Conservation (phyloP, 2,329 filamentous ascomycete species). For the Ophiostoma populinum region DNA sequence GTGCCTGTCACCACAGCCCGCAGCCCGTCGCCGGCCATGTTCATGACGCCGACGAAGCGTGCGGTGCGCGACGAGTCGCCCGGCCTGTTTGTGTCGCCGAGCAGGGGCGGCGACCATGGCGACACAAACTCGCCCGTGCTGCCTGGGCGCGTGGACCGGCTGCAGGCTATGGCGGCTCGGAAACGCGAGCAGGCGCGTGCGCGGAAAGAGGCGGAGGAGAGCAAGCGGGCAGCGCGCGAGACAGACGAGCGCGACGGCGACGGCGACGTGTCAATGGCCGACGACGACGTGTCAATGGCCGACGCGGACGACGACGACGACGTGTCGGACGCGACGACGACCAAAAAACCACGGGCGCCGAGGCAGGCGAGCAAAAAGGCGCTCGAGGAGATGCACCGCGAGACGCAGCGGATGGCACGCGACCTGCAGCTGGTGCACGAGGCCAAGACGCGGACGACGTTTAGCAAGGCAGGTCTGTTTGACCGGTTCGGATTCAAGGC, state of each 20-base stretch:
- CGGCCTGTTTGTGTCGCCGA: conserved; percentile 40
- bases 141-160: conserved; percentile 36
- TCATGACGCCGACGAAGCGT: conserved; percentile 9
- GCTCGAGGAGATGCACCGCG: conserved; percentile 81
- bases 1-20: conserved; percentile 1
- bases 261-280: conserved; percentile 17
- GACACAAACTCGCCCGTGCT: conserved; percentile 29
- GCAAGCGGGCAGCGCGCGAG: conserved; percentile 26
- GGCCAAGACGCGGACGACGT: conserved; percentile 79
- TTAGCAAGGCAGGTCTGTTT: conserved; percentile 67
- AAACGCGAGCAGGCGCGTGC: conserved; percentile 56
- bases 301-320: conserved; percentile 28
- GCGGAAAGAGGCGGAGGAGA: conserved; percentile 42
- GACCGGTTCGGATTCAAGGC: conserved; percentile 66
- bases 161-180: conserved; percentile 54
- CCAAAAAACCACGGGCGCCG: conserved; percentile 37
- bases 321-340: conserved; percentile 41
- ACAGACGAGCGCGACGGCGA: conserved; percentile 21
- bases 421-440: conserved; percentile 86
- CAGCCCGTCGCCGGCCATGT: conserved; percentile 2
- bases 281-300: conserved; percentile 21
- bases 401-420: conserved; percentile 79
- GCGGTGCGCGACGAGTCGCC: conserved; percentile 22
- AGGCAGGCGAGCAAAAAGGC: conserved; percentile 91
- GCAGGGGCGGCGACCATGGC: conserved; percentile 14